phyloP scores from a whole-genome alignment of 345 rosid genomes.

The Rhodomyrtus tomentosa region DNA sequence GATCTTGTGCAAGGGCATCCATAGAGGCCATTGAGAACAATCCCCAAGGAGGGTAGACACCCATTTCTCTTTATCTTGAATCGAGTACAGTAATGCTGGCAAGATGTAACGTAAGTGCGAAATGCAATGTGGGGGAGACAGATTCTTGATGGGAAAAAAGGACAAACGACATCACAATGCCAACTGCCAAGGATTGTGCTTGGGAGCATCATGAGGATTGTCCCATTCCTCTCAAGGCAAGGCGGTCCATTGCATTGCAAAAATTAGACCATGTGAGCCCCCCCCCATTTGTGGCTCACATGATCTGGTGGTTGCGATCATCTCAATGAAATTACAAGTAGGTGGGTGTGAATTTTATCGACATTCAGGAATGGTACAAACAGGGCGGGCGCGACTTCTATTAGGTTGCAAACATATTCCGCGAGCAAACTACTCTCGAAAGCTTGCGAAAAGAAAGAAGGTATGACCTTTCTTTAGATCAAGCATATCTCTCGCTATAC shows the following conservation, averaged over 20 bases:
- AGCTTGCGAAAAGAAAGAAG: not conserved
- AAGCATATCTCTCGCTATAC: not conserved
- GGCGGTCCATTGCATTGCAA: not conserved
- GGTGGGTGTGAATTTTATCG: not conserved
- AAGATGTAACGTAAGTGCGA: not conserved
- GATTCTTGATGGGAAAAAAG: not conserved
- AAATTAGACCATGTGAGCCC: not conserved
- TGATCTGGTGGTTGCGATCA: not conserved
- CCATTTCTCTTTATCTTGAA: not conserved
- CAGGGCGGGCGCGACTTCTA: not conserved
- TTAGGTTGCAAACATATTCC: not conserved
- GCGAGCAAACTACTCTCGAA: not conserved
- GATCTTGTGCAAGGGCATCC: not conserved
- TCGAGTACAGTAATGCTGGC: not conserved
- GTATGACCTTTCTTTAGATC: not conserved
- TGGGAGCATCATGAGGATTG: not conserved
- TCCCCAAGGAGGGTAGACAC: not conserved
- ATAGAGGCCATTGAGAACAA: not conserved
- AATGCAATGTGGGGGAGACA: not conserved
- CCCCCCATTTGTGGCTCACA: not conserved
- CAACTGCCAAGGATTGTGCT: not conserved
- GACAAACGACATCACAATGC: not conserved
- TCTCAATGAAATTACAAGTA: not conserved
- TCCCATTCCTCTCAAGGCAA: not conserved
- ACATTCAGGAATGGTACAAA: not conserved